Conservation (phyloP, 2,329 filamentous ascomycete species). For the Hypoxylon sp. region DNA sequence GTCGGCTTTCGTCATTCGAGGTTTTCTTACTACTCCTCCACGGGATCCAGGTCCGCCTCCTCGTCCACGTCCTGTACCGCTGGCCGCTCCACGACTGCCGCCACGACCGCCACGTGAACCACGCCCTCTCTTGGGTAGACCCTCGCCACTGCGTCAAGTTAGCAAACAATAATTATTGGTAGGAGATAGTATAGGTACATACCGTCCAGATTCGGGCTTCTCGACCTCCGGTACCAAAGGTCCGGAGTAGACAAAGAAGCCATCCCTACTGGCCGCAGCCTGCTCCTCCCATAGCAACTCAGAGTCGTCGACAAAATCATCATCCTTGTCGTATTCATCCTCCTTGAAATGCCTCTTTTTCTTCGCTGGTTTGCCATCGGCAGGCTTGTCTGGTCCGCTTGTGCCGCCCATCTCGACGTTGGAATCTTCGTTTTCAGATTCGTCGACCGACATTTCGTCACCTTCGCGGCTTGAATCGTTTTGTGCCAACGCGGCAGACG, state of each 20-base stretch:
- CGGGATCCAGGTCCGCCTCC: constrained; percentile 66
- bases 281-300: constrained; percentile 96
- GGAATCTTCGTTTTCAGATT: constrained; percentile 81
- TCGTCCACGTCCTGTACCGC: constrained; percentile 62
- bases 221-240: constrained; percentile 90
- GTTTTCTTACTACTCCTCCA: constrained; percentile 82
- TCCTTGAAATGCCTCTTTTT: constrained; percentile 86
- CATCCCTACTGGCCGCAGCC: constrained; percentile 92
- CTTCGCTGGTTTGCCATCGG: constrained; percentile 74
- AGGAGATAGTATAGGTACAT: constrained; percentile 55
- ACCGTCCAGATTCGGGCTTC: constrained; percentile 72
- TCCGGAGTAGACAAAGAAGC: constrained; percentile 98
- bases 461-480: constrained; percentile 76
- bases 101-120: constrained; percentile 66
- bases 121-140: constrained; percentile 77
- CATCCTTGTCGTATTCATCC: constrained; percentile 86
- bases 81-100: constrained; percentile 71
- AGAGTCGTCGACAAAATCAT: constrained; percentile 92
- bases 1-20: constrained; percentile 88
- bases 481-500: constrained; percentile 86
- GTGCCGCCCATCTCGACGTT: constrained; percentile 88
- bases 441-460: constrained; percentile 88
- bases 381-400: constrained; percentile 72
- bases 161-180: constrained; percentile 50
- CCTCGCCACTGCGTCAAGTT: constrained; percentile 73